Percentiles rank a stretch among this genome's conserved stretches.
Conservation (phyloP, 192 early-diverging fungal species). For the Coemansia sp. region DNA sequence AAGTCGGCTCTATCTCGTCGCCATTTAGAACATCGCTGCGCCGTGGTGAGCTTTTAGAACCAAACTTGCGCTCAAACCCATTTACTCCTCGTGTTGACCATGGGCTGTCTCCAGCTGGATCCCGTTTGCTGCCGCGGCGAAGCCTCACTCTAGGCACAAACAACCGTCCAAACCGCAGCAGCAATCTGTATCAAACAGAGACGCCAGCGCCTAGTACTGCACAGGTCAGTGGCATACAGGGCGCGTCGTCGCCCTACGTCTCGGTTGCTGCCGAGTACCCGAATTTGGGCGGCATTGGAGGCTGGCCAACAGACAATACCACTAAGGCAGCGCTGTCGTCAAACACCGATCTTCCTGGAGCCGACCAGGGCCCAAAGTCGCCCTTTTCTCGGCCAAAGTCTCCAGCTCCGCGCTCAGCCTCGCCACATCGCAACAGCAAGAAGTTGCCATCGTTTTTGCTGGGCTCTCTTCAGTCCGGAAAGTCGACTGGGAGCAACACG, state of each 20-base stretch:
- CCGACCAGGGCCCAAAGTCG: slow-evolving; percentile 10
- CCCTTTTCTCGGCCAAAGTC: slow-evolving; percentile 43
- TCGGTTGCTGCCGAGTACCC: slow-evolving; percentile 8
- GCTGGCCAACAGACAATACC: slow-evolving; percentile 22
- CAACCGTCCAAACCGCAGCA: slow-evolving; percentile 7
- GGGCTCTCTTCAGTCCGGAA: slow-evolving; percentile 27
- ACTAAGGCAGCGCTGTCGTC: neutral
- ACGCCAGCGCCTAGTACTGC: neutral
- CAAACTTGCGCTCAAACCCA: slow-evolving; percentile 27
- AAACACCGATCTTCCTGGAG: neutral
- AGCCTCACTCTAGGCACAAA: slow-evolving; percentile 18
- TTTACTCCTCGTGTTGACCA: slow-evolving; percentile 48
- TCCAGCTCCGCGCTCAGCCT: slow-evolving; percentile 42
- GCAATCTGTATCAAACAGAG: slow-evolving; percentile 10
- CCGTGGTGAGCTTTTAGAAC: slow-evolving; percentile 20
- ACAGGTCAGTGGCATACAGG: neutral
- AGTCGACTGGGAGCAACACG: slow-evolving; percentile 18
- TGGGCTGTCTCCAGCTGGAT: slow-evolving; percentile 13
- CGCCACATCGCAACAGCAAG: slow-evolving; percentile 35
- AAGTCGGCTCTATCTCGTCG: slow-evolving; percentile 5
- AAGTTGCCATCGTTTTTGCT: slow-evolving; percentile 50
- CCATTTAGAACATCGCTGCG: slow-evolving; percentile 33
- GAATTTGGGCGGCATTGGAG: slow-evolving; percentile 27
- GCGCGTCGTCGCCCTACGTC: neutral
- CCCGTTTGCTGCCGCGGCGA: slow-evolving; percentile 25